Evolutionary conservation across 78 protist genomes (phyloP).

Genomic region (Dictyostelium capitatum): DNA sequence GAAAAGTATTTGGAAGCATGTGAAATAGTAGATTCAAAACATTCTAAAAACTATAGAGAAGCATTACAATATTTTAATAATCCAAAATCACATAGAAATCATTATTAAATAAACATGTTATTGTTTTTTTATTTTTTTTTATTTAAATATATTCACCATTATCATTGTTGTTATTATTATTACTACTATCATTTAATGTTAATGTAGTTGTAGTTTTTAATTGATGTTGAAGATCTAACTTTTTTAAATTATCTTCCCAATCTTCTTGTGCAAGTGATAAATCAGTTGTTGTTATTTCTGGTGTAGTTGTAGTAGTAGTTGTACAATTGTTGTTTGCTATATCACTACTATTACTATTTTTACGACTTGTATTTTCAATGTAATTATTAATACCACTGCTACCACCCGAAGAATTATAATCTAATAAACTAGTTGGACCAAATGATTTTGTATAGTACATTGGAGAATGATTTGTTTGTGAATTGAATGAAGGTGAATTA

Average conservation of each 20-base stretch:
- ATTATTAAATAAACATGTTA: neutral
- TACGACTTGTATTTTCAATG: too few relatives aligned
- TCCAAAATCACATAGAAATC: conserved; percentile 36
- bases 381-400: too few relatives aligned
- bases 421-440: neutral
- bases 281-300: neutral
- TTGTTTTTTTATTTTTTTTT: too few relatives aligned
- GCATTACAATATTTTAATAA: conserved; percentile 28
- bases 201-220: neutral
- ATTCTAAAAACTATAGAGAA: conserved; percentile 14
- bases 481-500: neutral
- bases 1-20: conserved; percentile 45
- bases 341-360: neutral
- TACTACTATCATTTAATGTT: too few relatives aligned
- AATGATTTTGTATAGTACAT: neutral
- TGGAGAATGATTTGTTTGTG: neutral
- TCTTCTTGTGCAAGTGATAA: conserved; percentile 2
- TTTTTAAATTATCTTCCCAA: conserved; percentile 3
- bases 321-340: neutral
- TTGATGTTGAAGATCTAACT: neutral
- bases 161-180: too few relatives aligned
- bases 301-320: neutral
- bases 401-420: too few relatives aligned
- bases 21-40: conserved; percentile 34
- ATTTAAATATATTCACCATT: too few relatives aligned